Evolutionary conservation across 1,139 yeast genomes (phyloP).

Genomic region (Pichia sorboxylosa): DNA sequence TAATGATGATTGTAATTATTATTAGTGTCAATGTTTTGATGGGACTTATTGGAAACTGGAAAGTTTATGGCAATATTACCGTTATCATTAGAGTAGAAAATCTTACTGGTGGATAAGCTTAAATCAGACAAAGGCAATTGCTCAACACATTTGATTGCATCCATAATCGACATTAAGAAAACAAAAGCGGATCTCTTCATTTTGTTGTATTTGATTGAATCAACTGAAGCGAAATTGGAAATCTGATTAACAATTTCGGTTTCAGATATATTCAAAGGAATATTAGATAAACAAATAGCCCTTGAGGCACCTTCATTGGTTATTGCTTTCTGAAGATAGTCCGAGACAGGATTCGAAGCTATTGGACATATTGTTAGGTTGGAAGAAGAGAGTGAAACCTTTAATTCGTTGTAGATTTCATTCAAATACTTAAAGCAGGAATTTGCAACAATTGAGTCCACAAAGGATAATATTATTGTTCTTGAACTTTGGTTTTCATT

Average conservation of each 20-base stretch:
- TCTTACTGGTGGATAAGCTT: slow-evolving; percentile 50
- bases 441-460: slow-evolving; percentile 32
- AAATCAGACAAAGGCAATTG: slow-evolving; percentile 38
- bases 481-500: background rate
- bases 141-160: slow-evolving; percentile 74
- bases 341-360: slow-evolving; percentile 47
- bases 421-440: slow-evolving; percentile 29
- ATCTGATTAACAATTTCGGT: slow-evolving; percentile 46
- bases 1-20: too few species aligned
- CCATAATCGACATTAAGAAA: slow-evolving; percentile 68
- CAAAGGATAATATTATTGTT: slow-evolving; percentile 25
- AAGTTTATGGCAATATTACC: background rate
- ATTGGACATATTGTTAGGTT: slow-evolving; percentile 56
- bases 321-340: slow-evolving; percentile 62
- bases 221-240: slow-evolving; percentile 67
- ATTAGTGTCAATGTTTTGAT: too few species aligned
- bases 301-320: slow-evolving; percentile 85
- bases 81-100: slow-evolving; percentile 72
- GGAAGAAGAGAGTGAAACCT: slow-evolving; percentile 31
- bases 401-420: slow-evolving; percentile 32
- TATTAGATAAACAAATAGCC: slow-evolving; percentile 73
- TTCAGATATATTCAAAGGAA: slow-evolving; percentile 45
- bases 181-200: slow-evolving; percentile 73
- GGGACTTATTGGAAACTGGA: too few species aligned
- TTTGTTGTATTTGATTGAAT: slow-evolving; percentile 59